Base-by-base conservation (phyloP, 345 rosid species). In the Populus simonii region DNA sequence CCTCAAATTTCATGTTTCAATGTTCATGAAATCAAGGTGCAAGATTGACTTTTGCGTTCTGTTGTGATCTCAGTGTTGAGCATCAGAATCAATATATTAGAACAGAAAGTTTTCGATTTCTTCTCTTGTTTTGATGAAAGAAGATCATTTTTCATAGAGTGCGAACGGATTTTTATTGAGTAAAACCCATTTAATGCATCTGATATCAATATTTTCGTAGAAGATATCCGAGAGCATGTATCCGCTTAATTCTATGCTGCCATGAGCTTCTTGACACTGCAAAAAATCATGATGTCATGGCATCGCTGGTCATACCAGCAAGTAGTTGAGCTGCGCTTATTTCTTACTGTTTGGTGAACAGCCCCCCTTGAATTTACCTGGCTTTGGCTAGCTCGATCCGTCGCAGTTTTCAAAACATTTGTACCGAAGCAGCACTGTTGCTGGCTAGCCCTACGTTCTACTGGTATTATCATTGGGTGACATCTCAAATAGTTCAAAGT, bases 311-410 rank as follows among this genome's bases (percentile, higher is more conserved):
- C 33, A 36, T 16, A 76, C 62, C 77, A 66, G 71, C 23, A 35
- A 69, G 85, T 82, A 62, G 89, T 80, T 86, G 84, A 84, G 77
- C 89, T 80, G 33, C 84, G 33, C 84, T 77, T 25, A 23, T 70
- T 65, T 79, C 75, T 51, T 70, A 67, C 77, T 47, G 73, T 84
- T 84, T 41, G 85, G 82, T 82, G 72, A 81, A 25, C 84, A 12
- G 47, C n/a, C 80, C 55, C n/a, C 35, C 49, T 65, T 80, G 10
- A 45, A 11, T 45, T 12, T 45, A 45, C 16, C 15, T 45, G 51
- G 22, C 57, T 31, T 18, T 51, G 6, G 57, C 57, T 17, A 51
- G 57, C 57, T 51, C 20, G 57, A 51, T 51, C 20, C 16, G 7
- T 17, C 7, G 22, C n/a, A 0, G 57, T 51, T 51, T 17, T 51